A percentile compares a stretch with the other conserved stretches of the same genome.
Evolutionary conservation across 108 stramenopile species (phyloP).

Genomic region (Seminavis robusta): DNA sequence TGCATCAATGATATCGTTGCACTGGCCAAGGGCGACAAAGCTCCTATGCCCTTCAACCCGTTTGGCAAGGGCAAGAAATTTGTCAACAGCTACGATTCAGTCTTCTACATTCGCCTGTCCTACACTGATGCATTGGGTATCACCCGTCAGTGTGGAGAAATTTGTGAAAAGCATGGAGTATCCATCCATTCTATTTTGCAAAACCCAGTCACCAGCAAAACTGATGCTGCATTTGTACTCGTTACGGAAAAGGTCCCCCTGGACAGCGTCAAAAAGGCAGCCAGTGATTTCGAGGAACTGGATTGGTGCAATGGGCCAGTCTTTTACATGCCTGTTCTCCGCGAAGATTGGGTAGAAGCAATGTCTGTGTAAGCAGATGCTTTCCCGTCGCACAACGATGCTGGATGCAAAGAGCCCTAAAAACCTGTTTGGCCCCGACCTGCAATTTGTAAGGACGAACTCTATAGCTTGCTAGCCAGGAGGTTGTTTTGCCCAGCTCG

Average conservation of each 20-base stretch:
- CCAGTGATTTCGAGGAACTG: conserved; percentile 67
- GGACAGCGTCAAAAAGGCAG: conserved; percentile 55
- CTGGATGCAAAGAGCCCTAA: no score
- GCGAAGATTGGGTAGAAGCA: conserved; percentile 56
- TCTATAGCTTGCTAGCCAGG: no score
- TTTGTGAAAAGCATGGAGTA: conserved; percentile 81
- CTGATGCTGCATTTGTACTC: conserved; percentile 81
- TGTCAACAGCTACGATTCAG: conserved; percentile 75
- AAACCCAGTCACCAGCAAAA: conserved; percentile 65
- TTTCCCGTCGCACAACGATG: no score
- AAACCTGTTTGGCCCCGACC: no score
- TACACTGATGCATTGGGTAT: conserved; percentile 78
- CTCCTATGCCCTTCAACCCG: conserved; percentile 70
- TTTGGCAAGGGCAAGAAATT: conserved; percentile 36
- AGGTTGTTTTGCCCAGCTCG: no score
- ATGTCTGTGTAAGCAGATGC: conserved; percentile 11
- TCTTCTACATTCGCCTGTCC: conserved; percentile 79
- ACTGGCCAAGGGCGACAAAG: conserved; percentile 74
- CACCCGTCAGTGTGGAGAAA: conserved; percentile 76
- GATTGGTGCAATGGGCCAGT: conserved; percentile 81
- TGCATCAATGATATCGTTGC: conserved; percentile 83
- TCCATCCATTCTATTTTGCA: conserved; percentile 87
- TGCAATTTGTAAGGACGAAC: no score
- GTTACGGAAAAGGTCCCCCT: conserved; percentile 80
- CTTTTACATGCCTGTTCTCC: conserved; percentile 85